A percentile compares a stretch with the other conserved stretches of the same genome.
Conservation (phyloP, 1,139 yeast genomes). For the Candida tetrigidarum region DNA sequence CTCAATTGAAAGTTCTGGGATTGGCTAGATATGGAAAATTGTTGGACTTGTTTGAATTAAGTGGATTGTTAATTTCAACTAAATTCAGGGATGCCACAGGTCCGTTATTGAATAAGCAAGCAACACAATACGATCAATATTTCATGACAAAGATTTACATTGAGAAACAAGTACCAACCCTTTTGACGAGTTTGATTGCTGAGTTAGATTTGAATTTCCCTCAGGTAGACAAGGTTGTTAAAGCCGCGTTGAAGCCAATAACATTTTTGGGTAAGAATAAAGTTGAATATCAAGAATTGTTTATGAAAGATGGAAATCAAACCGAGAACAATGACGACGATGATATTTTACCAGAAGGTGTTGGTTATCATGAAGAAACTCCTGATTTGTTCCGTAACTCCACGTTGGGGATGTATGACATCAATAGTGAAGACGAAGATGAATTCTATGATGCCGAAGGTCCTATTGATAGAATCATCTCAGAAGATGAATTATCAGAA, state of each 20-base stretch:
- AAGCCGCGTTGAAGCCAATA: constrained; percentile 62
- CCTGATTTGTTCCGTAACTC: constrained; percentile 88
- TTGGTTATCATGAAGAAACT: constrained; percentile 75
- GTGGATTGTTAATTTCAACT: constrained; percentile 44
- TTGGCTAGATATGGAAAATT: constrained; percentile 54
- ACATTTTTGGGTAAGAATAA: constrained; percentile 66
- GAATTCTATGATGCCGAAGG: constrained; percentile 26
- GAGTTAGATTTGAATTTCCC: constrained; percentile 76
- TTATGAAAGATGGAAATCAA: constrained; percentile 38
- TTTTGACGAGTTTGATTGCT: constrained; percentile 61
- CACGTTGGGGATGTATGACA: constrained; percentile 90
- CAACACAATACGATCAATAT: constrained; percentile 59
- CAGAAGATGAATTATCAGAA: constrained; percentile 33
- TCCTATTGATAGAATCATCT: constrained; percentile 37
- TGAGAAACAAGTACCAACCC: constrained; percentile 65
- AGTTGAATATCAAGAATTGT: constrained; percentile 58
- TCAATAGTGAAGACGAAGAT: constrained; percentile 60
- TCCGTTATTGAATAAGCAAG: constrained; percentile 48
- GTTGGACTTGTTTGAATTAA: constrained; percentile 59
- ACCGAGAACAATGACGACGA: constrained; percentile 55
- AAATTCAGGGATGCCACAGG: constrained; percentile 49
- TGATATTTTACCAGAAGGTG: constrained; percentile 55
- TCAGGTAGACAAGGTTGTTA: constrained; percentile 59
- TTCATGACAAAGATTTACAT: constrained; percentile 64
- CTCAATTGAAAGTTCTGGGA: constrained; percentile 27